Evolutionary conservation across 2,329 filamentous ascomycete genomes (phyloP).

Genomic region (Monosporascus sp.): DNA sequence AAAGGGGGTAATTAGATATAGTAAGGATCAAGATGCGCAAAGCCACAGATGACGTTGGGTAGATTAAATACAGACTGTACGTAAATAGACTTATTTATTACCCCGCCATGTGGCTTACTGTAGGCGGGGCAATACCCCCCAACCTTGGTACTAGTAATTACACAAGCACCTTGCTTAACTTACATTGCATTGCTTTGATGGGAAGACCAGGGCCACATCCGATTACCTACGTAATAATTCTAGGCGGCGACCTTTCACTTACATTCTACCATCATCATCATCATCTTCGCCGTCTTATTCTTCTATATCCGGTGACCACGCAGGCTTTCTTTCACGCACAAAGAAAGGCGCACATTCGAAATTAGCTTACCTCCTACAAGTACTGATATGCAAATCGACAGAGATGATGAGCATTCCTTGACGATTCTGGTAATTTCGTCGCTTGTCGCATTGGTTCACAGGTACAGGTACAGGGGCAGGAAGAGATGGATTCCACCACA

Average conservation of each 20-base stretch:
- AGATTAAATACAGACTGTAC: not conserved
- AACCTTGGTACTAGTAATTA: not conserved
- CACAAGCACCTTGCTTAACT: not conserved
- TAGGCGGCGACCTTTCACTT: no score
- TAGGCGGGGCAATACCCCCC: not conserved
- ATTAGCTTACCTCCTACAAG: not conserved
- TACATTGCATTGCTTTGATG: not conserved
- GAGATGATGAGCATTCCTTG: slow-evolving; percentile 2
- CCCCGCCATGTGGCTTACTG: slow-evolving; percentile 8
- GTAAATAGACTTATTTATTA: not conserved
- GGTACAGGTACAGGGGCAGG: not conserved
- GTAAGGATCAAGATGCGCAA: no score
- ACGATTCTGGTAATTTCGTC: slow-evolving; percentile 5
- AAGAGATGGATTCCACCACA: slow-evolving; percentile 19
- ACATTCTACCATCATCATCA: no score
- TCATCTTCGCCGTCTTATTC: no score
- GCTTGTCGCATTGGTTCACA: not conserved
- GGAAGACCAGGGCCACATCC: not conserved
- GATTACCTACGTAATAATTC: not conserved
- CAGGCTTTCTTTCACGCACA: no score
- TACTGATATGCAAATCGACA: not conserved
- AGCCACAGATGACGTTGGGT: not conserved
- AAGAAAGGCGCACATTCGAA: not conserved
- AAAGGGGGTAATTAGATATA: slow-evolving; percentile 2
- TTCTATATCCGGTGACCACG: no score